A percentile compares a stretch with the other conserved stretches of the same genome.
phyloP scores from a whole-genome alignment of 2,329 filamentous ascomycete species.

The Botrytis pseudocinerea region DNA sequence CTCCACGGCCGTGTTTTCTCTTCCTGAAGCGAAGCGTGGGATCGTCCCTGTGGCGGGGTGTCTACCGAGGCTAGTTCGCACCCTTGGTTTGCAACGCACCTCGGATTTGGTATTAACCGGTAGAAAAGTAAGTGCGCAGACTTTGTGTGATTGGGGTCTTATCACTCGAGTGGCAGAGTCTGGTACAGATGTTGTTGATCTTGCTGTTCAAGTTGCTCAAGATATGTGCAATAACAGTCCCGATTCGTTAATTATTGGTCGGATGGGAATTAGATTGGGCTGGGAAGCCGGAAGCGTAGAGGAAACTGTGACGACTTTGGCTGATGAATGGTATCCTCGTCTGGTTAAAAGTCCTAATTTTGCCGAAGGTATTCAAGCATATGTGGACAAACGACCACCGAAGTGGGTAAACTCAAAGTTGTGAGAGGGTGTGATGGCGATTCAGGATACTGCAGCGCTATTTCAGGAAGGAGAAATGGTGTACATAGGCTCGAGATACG shows the following conservation, averaged over 20 bases:
- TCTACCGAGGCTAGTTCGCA: constrained; percentile 64
- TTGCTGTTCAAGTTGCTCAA: constrained; percentile 50
- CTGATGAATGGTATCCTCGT: constrained; percentile 56
- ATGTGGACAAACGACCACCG: constrained; percentile 70
- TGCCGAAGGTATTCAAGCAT: constrained; percentile 69
- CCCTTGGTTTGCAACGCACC: constrained; percentile 64
- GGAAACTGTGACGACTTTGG: constrained; percentile 40
- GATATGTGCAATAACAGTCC: constrained; percentile 34
- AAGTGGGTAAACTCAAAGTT: constrained; percentile 64
- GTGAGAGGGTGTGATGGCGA: neutral
- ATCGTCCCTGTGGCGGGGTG: constrained; percentile 70
- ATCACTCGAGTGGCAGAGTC: constrained; percentile 61
- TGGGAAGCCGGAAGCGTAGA: constrained; percentile 33
- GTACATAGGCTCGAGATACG: neutral
- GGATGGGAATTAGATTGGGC: constrained; percentile 27
- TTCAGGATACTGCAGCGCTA: neutral
- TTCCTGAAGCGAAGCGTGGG: constrained; percentile 70
- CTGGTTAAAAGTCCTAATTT: constrained; percentile 69
- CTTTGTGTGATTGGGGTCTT: constrained; percentile 64
- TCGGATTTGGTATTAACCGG: constrained; percentile 69
- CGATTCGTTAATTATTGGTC: constrained; percentile 31
- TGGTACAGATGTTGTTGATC: constrained; percentile 49
- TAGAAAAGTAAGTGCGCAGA: constrained; percentile 55
- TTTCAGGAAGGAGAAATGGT: constrained; percentile 11
- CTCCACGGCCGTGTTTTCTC: constrained; percentile 57